Base-by-base conservation (phyloP, 2,329 filamentous ascomycete species). In the Lasiodiplodia gonubiensis region DNA sequence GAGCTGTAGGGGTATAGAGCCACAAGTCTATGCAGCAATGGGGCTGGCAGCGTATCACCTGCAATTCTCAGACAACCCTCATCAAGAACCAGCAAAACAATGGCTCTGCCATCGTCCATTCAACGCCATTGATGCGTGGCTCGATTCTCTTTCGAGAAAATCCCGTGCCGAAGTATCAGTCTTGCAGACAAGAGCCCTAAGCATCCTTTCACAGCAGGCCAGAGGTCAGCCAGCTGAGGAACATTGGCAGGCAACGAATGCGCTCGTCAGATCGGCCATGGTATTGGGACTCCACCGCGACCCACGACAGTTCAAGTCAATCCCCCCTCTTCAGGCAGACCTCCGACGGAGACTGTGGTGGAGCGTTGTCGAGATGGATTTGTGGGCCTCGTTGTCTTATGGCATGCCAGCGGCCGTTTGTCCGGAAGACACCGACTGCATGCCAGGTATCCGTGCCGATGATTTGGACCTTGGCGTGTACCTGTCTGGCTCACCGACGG, bases 261-360 rank as follows among this genome's bases (percentile, higher is more conserved):
- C 60, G 7, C 60, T 64, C 16, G 46, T 52, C 6, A 27, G 60
- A 18, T 25, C 60, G 4, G 60, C 60, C 30, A 64, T 64, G 60
- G 37, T 21, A 2, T 37, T 52, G 5, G 60, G 60, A 2, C 60
- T 64, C 6, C 60, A 64, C 48, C 60, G 46, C 18, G 21, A 37
- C 4, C 78, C 80, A 11, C 68, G 71, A 7, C 72, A 72, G 2
- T 78, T 80, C 21, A 69, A 71, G 1, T 76, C 77, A 30, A 77
- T 81, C 55, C 74, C 75, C 3, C 65, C 69, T 1, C 82, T 73
- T 37, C 71, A 76, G 52, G 70, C 59, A 0, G 81, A 84, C 67
- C 80, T 83, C 74, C 78, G 80, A 16, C 77, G 80, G n/a, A 75
- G 80, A n/a, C 64, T 82, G 3, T 83, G 81, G 81, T 74, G 76